Base-by-base conservation (phyloP, 805 yeast genomes). In the Deakozyma indianensis region DNA sequence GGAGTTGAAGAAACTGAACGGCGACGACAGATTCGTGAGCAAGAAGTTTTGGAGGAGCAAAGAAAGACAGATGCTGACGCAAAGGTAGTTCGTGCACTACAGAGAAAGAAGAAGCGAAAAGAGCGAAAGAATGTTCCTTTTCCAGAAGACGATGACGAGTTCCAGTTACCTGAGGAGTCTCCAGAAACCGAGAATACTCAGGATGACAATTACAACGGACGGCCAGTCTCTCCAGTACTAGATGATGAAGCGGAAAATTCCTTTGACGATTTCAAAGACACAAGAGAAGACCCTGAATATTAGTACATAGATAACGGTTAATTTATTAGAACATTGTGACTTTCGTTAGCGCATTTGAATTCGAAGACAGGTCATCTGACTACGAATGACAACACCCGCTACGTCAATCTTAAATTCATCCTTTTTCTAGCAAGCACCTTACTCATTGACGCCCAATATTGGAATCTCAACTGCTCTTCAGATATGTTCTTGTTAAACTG, bases 1-100 rank as follows among this genome's bases (percentile, higher is more conserved):
- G 96, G 97, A 1, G 73, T 87, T 20, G 94, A 83, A 50, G 96
- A 86, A 54, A 66, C 84, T 20, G 97, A 90, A 53, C 68, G 84
- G 48, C 52, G 69, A 43, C 69, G 96, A 48, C 70, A 68, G 52
- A 64, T 71, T 49, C 79, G 83, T 51, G 94, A 86, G 61, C 77
- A 72, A 45, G 80, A 80, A 52, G 83, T 83, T 54, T 64, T 86
- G 49, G 77, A 78, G 44, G 63, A 58, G 48, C 61, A 54, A 32
- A 47, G 48, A 23, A 47, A 50, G 47, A 55, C 49, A 45, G 65
- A 62, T 21, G 46, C 45, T 2, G 60, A 56, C 38, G 61, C 57
- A 1, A 47, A 44, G 24, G 47, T 47, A 1, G 14, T 48, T 21
- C 27, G 51, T 9, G 41, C 27, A 4, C 27, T 23, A 20, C 53